A percentile compares a stretch with the other conserved stretches of the same genome.
Evolutionary conservation across 495 filamentous ascomycete species (phyloP).

Genomic region (Tuber magnatum): DNA sequence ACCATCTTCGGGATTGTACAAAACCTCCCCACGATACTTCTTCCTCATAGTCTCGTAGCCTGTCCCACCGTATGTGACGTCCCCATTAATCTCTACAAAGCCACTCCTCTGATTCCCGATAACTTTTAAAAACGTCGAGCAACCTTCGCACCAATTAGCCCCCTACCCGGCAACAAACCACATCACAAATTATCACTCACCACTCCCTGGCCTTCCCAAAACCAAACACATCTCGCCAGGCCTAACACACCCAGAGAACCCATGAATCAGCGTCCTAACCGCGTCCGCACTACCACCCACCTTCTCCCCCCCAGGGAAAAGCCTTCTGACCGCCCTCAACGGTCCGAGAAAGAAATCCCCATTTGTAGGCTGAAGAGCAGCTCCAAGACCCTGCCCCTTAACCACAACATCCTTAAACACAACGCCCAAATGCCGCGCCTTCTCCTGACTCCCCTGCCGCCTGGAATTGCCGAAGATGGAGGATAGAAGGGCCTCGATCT

Average conservation of each 20-base stretch:
- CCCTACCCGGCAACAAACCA: not conserved
- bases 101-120: constrained; percentile 60
- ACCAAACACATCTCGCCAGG: constrained; percentile 56
- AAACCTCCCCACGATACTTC: constrained; percentile 54
- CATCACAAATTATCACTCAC: constrained; percentile 32
- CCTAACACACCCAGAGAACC: constrained; percentile 52
- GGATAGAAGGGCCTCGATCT: constrained; percentile 56
- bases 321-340: constrained; percentile 48
- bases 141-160: constrained; percentile 39
- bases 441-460: constrained; percentile 57
- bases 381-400: constrained; percentile 61
- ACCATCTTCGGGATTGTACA: constrained; percentile 43
- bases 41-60: constrained; percentile 56
- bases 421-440: constrained; percentile 55
- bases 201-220: constrained; percentile 62
- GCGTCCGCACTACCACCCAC: constrained; percentile 44
- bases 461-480: constrained; percentile 59
- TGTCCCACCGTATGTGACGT: constrained; percentile 59
- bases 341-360: constrained; percentile 57
- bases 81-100: constrained; percentile 56
- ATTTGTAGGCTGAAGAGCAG: constrained; percentile 57
- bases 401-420: constrained; percentile 59
- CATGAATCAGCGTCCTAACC: constrained; percentile 57
- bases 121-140: constrained; percentile 63
- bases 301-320: constrained; percentile 43